These are phyloP conservation scores for Tritrichomonas foetus DNA, from an alignment of 208 protist genomes.

Conservation along the genomic window DNA sequence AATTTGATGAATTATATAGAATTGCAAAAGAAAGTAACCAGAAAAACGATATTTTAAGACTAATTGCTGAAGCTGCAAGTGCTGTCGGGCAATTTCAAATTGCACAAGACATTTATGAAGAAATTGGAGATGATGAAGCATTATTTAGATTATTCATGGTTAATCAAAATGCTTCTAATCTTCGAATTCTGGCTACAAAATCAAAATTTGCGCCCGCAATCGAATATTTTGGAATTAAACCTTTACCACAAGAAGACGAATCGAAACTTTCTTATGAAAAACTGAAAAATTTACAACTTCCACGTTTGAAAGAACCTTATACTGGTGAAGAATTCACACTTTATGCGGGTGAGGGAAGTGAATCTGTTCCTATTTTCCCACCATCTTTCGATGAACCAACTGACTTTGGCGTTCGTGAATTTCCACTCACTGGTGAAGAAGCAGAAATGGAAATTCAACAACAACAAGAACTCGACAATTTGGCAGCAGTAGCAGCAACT, in stretches of 20 bases:
- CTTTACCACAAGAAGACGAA: not conserved
- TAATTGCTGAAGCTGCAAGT: not conserved
- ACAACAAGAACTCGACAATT: too few relatives aligned
- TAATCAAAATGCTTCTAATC: not conserved
- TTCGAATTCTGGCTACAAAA: not conserved
- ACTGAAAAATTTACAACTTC: not conserved
- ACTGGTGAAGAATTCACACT: not conserved
- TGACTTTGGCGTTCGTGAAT: not conserved
- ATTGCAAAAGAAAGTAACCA: not conserved
- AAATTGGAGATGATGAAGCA: not conserved
- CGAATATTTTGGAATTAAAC: not conserved
- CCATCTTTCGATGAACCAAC: not conserved
- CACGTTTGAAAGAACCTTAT: not conserved
- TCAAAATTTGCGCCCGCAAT: not conserved
- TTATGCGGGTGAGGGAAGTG: not conserved
- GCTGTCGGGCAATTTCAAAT: not conserved
- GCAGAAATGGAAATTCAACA: not conserved
- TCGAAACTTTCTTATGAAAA: too few relatives aligned
- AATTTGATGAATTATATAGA: not conserved
- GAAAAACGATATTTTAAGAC: not conserved
- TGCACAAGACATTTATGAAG: not conserved
- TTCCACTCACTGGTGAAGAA: not conserved
- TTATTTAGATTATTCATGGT: not conserved
- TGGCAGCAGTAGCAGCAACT: not conserved
- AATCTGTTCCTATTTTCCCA: not conserved